These are phyloP conservation scores for Mycena galopus DNA, from an alignment of 768 basidiomycete genomes.

Conservation along the genomic window DNA sequence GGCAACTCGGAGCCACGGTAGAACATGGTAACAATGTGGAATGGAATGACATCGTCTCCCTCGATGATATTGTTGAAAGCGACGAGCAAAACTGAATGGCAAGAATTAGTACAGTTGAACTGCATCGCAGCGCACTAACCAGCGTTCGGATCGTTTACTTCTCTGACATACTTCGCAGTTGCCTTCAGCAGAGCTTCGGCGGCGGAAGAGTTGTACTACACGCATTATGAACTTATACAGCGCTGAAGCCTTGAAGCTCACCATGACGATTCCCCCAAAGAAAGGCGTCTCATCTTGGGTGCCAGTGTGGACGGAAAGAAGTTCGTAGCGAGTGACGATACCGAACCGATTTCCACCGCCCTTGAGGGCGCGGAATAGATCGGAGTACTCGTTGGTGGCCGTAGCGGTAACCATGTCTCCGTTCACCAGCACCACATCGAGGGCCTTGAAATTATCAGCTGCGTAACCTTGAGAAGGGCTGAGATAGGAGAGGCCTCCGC, in stretches of 20 bases:
- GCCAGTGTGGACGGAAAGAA: constrained; percentile 55
- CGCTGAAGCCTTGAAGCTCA: not conserved
- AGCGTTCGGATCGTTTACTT: not conserved
- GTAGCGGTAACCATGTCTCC: constrained; percentile 58
- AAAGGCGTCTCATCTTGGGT: constrained; percentile 50
- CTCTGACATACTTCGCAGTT: not conserved
- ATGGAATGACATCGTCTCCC: constrained; percentile 42
- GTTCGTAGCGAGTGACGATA: constrained; percentile 59
- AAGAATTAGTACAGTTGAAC: not conserved
- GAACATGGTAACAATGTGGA: constrained; percentile 41
- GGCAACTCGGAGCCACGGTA: constrained; percentile 49
- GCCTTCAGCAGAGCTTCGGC: not conserved
- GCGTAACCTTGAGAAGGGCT: constrained; percentile 56
- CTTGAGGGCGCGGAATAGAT: constrained; percentile 60
- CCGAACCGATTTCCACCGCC: constrained; percentile 61
- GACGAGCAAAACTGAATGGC: constrained; percentile 34
- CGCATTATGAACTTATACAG: too few species aligned
- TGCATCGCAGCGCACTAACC: not conserved
- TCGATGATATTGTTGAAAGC: constrained; percentile 40
- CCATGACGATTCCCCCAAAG: not conserved
- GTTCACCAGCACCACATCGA: constrained; percentile 58
- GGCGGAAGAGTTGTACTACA: not conserved
- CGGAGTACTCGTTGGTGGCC: constrained; percentile 54
- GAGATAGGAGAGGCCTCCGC: constrained; percentile 58
- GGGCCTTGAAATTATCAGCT: constrained; percentile 51